A percentile compares a stretch with the other conserved stretches of the same genome.
phyloP scores from a whole-genome alignment of 2,329 filamentous ascomycete genomes.

The Colletotrichum magnum region DNA sequence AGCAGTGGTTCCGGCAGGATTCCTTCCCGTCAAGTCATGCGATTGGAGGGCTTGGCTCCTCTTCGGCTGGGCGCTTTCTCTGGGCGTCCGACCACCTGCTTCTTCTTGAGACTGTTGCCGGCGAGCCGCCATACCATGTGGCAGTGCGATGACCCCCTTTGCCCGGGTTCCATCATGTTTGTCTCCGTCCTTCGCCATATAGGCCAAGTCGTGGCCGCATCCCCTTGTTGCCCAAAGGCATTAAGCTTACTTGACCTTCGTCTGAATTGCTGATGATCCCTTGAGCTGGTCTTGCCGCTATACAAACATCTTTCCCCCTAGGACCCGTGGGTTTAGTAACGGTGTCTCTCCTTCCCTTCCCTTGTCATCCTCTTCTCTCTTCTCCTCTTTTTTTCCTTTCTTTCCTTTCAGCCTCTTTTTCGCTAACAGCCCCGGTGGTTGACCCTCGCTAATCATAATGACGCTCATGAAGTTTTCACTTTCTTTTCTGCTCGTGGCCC shows the following conservation, averaged over 20 bases:
- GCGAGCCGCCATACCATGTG: conserved; percentile 32
- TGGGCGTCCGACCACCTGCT: conserved; percentile 30
- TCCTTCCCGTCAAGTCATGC: conserved; percentile 17
- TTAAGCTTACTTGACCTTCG: conserved; percentile 35
- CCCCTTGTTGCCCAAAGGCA: background rate
- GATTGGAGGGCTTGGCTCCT: conserved; percentile 34
- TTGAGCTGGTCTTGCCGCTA: conserved; percentile 26
- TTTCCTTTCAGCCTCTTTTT: conserved; percentile 6
- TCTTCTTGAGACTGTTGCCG: conserved; percentile 19
- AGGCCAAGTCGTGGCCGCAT: conserved; percentile 30
- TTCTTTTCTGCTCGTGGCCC: conserved; percentile 36
- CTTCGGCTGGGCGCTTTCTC: conserved; percentile 27
- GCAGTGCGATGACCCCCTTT: background rate
- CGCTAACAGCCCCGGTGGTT: conserved; percentile 37
- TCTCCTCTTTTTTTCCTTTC: conserved; percentile 16
- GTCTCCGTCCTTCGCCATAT: conserved; percentile 30
- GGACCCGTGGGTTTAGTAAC: conserved; percentile 41
- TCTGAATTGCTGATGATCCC: conserved; percentile 27
- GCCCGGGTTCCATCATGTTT: conserved; percentile 3
- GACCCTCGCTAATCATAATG: conserved; percentile 43
- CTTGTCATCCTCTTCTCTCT: conserved; percentile 26
- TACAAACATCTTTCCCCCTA: conserved; percentile 36
- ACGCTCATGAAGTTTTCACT: conserved; percentile 38
- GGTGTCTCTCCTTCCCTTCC: conserved; percentile 40
- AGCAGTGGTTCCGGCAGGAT: conserved; percentile 13